Percentiles rank a stretch among this genome's conserved stretches.
Conservation (phyloP, 1,284 basidiomycete species). For the Puccinia horiana region DNA sequence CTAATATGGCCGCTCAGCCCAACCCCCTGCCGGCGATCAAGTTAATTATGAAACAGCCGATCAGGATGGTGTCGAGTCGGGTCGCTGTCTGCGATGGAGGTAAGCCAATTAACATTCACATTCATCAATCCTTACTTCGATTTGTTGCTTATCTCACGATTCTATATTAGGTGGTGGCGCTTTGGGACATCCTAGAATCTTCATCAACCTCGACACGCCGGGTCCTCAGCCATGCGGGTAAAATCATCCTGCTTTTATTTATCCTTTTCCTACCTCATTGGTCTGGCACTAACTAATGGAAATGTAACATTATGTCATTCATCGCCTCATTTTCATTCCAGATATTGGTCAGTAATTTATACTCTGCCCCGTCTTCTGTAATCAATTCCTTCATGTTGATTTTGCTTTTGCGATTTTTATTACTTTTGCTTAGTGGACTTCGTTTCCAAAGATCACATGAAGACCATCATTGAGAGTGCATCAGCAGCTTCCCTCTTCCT, state of each 20-base stretch:
- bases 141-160: slow-evolving; percentile 35
- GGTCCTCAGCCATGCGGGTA: slow-evolving; percentile 55
- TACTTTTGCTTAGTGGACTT: background rate
- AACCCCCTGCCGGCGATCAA: slow-evolving; percentile 88
- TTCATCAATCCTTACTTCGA: slow-evolving; percentile 15
- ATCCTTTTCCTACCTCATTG: background rate
- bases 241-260: background rate
- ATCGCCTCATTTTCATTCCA: background rate
- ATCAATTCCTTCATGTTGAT: background rate
- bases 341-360: background rate
- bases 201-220: slow-evolving; percentile 75
- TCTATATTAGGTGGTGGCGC: slow-evolving; percentile 76
- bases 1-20: slow-evolving; percentile 79
- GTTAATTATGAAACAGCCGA: slow-evolving; percentile 80
- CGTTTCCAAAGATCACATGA: background rate
- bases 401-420: background rate
- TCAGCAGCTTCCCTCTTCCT: background rate
- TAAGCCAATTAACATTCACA: no score
- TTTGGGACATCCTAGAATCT: slow-evolving; percentile 93
- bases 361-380: background rate
- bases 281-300: no score
- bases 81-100: slow-evolving; percentile 91
- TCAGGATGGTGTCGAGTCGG: slow-evolving; percentile 75
- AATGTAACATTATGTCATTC: background rate
- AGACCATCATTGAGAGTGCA: background rate